Evolutionary conservation across 139 green algal species (phyloP).

Genomic region (Astrephomene gubernaculifera): DNA sequence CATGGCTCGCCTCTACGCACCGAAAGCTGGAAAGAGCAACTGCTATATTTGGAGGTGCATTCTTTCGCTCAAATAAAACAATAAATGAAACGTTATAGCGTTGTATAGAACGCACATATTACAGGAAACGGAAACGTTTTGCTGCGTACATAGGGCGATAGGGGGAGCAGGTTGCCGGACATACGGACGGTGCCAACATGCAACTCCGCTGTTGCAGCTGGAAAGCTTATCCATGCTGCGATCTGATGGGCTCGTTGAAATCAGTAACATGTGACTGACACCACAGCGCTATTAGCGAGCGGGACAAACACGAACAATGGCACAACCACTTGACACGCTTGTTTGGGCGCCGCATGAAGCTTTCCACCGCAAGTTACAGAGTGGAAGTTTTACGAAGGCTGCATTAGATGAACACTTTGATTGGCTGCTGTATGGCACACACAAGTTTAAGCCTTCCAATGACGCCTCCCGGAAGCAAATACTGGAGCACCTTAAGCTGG

Average conservation of each 20-base stretch:
- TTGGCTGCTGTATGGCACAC: conserved; percentile 46
- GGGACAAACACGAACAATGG: neutral
- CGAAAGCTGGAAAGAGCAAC: neutral
- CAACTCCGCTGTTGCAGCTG: too few species aligned
- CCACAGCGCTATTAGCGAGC: neutral
- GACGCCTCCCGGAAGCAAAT: conserved; percentile 50
- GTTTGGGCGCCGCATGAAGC: conserved; percentile 30
- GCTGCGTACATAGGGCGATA: too few species aligned
- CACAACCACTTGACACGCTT: neutral
- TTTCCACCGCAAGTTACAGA: conserved; percentile 45
- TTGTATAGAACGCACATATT: too few species aligned
- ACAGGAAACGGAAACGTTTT: too few species aligned
- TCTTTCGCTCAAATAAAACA: neutral
- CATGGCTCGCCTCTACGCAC: conserved; percentile 5
- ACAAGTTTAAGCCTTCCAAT: conserved; percentile 13
- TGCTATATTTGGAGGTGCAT: neutral
- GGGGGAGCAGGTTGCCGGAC: too few species aligned
- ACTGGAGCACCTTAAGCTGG: conserved; percentile 10
- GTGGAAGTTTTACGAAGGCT: neutral
- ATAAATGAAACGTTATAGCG: neutral
- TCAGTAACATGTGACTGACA: neutral
- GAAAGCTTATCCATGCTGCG: too few species aligned
- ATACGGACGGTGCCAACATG: too few species aligned
- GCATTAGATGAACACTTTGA: conserved; percentile 50
- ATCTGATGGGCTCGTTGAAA: neutral